These are phyloP conservation scores for Trichoderma cornu-damae DNA, from an alignment of 2,329 filamentous ascomycete genomes.

Conservation along the genomic window DNA sequence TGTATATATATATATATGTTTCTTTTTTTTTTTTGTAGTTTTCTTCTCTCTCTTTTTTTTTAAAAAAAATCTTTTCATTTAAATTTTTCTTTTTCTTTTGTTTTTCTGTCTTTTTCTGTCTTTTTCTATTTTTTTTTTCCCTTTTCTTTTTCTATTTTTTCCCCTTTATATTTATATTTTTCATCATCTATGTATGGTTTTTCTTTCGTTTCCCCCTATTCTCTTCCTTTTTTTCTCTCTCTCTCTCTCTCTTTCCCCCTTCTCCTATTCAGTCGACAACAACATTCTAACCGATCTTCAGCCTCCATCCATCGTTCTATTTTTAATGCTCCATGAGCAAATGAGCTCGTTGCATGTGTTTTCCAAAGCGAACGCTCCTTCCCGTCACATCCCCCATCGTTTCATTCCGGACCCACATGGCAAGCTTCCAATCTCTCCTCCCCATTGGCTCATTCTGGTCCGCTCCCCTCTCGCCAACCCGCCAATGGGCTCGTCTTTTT, in stretches of 20 bases:
- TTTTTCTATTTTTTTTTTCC: conserved; percentile 16
- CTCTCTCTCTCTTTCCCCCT: no score
- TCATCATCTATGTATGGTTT: background rate
- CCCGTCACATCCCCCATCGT: no score
- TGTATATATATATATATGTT: no score
- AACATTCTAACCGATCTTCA: no score
- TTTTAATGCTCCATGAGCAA: no score
- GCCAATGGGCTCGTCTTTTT: conserved; percentile 8
- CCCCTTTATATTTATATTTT: background rate
- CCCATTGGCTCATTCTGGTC: background rate
- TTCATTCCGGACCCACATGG: no score
- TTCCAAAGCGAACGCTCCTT: no score
- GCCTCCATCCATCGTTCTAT: no score
- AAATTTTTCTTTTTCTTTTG: conserved; percentile 3
- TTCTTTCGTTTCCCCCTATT: no score
- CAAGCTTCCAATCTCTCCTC: background rate
- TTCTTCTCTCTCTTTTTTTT: conserved; percentile 15
- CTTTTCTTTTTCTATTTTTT: background rate
- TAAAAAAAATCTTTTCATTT: no score
- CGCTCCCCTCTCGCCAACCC: background rate
- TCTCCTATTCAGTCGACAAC: no score
- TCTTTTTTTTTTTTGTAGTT: background rate
- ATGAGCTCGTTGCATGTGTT: no score
- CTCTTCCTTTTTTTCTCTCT: background rate
- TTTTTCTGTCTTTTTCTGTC: background rate